Percentiles rank a stretch among this genome's conserved stretches.
phyloP scores from a whole-genome alignment of 2,329 filamentous ascomycete genomes.

The Thermoascus crustaceus region DNA sequence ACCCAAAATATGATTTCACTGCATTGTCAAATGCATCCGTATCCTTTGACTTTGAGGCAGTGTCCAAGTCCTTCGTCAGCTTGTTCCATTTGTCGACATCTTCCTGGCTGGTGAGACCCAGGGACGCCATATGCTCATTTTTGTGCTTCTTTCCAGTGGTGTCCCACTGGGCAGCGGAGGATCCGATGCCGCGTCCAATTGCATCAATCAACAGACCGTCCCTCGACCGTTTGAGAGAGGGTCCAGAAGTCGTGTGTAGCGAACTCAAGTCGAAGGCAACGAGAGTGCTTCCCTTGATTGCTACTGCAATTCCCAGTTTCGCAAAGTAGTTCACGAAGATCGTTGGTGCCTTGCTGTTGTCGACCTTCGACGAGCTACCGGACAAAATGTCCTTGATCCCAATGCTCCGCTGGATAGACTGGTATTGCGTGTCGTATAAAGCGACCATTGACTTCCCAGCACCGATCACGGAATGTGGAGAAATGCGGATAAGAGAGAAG shows the following conservation, averaged over 20 bases:
- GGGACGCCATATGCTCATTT: constrained; percentile 19
- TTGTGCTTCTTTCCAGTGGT: constrained; percentile 21
- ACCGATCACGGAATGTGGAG: constrained; percentile 34
- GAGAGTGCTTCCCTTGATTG: constrained; percentile 33
- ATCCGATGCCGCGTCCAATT: constrained; percentile 34
- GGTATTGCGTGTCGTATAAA: constrained; percentile 40
- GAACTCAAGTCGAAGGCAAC: constrained; percentile 37
- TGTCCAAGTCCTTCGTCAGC: constrained; percentile 22
- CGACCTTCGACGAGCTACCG: constrained; percentile 13
- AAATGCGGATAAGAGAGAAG: constrained; percentile 36
- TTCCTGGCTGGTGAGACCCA: constrained; percentile 25
- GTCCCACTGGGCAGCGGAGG: constrained; percentile 22
- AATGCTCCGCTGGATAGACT: constrained; percentile 38
- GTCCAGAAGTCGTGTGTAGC: constrained; percentile 18
- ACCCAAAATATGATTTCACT: constrained; percentile 22
- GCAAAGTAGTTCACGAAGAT: constrained; percentile 37
- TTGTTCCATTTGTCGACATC: constrained; percentile 28
- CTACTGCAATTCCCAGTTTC: constrained; percentile 36
- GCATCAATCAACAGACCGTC: constrained; percentile 36
- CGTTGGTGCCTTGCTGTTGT: constrained; percentile 17
- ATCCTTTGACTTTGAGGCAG: constrained; percentile 20
- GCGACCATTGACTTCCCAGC: constrained; percentile 35
- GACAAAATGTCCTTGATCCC: constrained; percentile 23
- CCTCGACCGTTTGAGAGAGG: constrained; percentile 30
- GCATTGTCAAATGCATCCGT: constrained; percentile 27